Percentiles rank a stretch among this genome's conserved stretches.
Evolutionary conservation across 2,329 filamentous ascomycete genomes (phyloP).

Genomic region (Colletotrichum viniferum): DNA sequence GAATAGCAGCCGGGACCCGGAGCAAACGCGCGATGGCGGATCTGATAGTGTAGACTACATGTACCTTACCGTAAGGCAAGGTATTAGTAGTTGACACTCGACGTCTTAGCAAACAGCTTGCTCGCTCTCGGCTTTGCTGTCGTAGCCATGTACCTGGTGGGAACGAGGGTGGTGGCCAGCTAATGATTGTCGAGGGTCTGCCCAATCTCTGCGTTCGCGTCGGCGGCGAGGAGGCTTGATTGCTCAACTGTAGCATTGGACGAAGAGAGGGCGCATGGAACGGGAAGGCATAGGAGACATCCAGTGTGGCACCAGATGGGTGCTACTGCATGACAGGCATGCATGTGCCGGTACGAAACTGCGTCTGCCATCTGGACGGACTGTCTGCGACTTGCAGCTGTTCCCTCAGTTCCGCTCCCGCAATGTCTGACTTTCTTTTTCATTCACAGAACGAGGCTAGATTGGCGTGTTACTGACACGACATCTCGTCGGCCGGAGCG

Average conservation of each 20-base stretch:
- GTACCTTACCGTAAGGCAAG: background rate
- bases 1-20: conserved; percentile 8
- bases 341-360: background rate
- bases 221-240: background rate
- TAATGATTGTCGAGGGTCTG: background rate
- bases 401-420: background rate
- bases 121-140: background rate
- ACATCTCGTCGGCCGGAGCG: background rate
- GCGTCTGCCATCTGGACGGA: background rate
- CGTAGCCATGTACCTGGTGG: background rate
- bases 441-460: background rate
- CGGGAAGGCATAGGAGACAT: background rate
- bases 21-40: conserved; percentile 7
- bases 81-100: background rate
- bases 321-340: conserved; percentile 1
- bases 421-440: background rate
- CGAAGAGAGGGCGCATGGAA: background rate
- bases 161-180: background rate
- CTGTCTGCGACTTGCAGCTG: background rate
- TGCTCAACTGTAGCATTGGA: background rate
- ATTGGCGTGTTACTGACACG: background rate
- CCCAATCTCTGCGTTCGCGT: background rate
- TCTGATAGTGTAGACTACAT: background rate
- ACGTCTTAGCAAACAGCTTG: conserved; percentile 1
- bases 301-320: background rate